Conservation (phyloP, 2,329 filamentous ascomycete genomes). For the Metarhizium brunneum region DNA sequence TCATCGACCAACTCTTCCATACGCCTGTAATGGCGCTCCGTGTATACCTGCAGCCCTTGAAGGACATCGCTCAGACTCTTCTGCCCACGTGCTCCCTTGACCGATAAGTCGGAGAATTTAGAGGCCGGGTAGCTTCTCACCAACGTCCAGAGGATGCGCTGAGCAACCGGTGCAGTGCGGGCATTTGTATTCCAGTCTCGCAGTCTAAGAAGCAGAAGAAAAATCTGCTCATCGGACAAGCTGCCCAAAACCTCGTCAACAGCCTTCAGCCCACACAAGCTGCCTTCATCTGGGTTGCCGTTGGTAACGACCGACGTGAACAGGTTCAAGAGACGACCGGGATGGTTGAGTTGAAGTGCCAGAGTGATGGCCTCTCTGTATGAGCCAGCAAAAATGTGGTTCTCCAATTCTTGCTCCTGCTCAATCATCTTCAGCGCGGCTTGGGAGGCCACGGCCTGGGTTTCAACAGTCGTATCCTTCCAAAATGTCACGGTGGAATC, state of each 20-base stretch:
- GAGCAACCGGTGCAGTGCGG: slow-evolving; percentile 73
- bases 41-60: slow-evolving; percentile 81
- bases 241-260: slow-evolving; percentile 79
- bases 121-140: slow-evolving; percentile 74
- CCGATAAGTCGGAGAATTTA: slow-evolving; percentile 62
- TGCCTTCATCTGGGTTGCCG: slow-evolving; percentile 49
- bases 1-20: slow-evolving; percentile 88
- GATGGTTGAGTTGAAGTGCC: slow-evolving; percentile 89
- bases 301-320: slow-evolving; percentile 72
- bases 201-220: slow-evolving; percentile 67
- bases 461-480: slow-evolving; percentile 81
- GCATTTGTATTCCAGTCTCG: slow-evolving; percentile 98
- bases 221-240: slow-evolving; percentile 78
- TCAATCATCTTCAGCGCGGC: slow-evolving; percentile 75
- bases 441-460: slow-evolving; percentile 62
- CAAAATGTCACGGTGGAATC: slow-evolving; percentile 94
- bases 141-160: slow-evolving; percentile 72
- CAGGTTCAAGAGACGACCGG: slow-evolving; percentile 71
- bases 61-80: slow-evolving; percentile 74
- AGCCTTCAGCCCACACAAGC: slow-evolving; percentile 52
- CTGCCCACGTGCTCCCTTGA: slow-evolving; percentile 46
- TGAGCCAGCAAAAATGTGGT: slow-evolving; percentile 78
- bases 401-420: slow-evolving; percentile 88
- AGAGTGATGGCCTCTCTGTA: slow-evolving; percentile 91
- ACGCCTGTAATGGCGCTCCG: slow-evolving; percentile 83